Conservation (phyloP, 352 stramenopile genomes). For the Pythium brachiatum region DNA sequence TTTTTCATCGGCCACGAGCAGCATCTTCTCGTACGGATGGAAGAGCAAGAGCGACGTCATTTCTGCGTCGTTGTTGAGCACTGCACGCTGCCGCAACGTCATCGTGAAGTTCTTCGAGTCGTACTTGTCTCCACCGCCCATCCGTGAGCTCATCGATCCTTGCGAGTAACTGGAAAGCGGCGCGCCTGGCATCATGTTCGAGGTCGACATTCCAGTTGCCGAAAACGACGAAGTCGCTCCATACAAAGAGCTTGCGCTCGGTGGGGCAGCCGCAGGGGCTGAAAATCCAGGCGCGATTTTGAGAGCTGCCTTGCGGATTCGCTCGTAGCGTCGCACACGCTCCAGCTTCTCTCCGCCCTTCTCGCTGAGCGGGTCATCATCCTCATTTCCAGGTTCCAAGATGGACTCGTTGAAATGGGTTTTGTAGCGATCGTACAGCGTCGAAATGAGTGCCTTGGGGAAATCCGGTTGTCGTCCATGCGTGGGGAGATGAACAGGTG, state of each 20-base stretch:
- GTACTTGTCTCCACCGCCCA: constrained; percentile 41
- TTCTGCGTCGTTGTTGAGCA: constrained; percentile 92
- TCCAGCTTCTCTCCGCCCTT: constrained; percentile 70
- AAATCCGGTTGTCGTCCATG: constrained; percentile 58
- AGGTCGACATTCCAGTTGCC: background rate
- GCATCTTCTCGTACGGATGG: constrained; percentile 92
- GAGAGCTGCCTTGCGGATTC: constrained; percentile 47
- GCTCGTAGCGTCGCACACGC: constrained; percentile 55
- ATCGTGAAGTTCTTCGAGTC: constrained; percentile 78
- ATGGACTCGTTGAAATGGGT: constrained; percentile 73
- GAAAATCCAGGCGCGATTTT: constrained; percentile 69
- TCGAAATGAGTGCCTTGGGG: constrained; percentile 46
- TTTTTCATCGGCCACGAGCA: constrained; percentile 94
- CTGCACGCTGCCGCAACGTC: constrained; percentile 86
- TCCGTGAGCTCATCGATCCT: constrained; percentile 19
- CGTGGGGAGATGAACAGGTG: constrained; percentile 24
- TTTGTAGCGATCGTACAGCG: constrained; percentile 65
- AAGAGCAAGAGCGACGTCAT: constrained; percentile 97
- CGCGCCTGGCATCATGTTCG: constrained; percentile 4
- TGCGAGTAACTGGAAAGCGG: constrained; percentile 11
- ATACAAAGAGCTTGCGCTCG: background rate
- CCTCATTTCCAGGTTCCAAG: constrained; percentile 57
- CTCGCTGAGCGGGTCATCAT: constrained; percentile 77
- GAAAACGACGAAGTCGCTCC: background rate
- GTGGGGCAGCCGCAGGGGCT: constrained; percentile 12